These are phyloP conservation scores for Aspergillus thermomutatus DNA, from an alignment of 2,329 filamentous ascomycete species.

Conservation along the genomic window DNA sequence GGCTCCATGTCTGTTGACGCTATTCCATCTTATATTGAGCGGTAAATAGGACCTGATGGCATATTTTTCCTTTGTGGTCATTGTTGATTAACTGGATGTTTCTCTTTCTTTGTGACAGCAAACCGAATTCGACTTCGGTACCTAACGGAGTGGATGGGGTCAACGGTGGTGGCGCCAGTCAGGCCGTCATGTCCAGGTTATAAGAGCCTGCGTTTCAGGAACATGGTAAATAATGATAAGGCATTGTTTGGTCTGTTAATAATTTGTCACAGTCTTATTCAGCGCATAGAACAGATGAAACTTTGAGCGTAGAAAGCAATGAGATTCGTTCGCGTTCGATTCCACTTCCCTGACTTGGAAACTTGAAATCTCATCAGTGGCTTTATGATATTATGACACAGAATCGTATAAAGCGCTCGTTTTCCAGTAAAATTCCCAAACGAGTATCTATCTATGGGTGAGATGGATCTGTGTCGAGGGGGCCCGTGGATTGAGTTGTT, in stretches of 20 bases:
- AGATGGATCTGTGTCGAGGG: background rate
- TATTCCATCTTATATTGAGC: constrained; percentile 67
- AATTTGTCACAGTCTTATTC: background rate
- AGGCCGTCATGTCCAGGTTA: constrained; percentile 15
- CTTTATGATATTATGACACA: background rate
- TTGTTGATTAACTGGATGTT: constrained; percentile 17
- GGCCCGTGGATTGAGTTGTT: background rate
- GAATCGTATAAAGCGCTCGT: background rate
- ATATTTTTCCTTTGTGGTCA: constrained; percentile 5
- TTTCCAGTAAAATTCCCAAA: background rate
- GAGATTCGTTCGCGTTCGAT: background rate
- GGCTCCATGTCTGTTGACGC: constrained; percentile 74
- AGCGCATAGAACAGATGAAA: background rate
- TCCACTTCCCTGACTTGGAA: background rate
- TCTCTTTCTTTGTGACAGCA: constrained; percentile 15
- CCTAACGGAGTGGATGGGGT: constrained; percentile 7
- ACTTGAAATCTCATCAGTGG: background rate
- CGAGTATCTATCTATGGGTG: background rate
- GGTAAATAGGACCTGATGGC: constrained; percentile 27
- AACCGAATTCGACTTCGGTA: constrained; percentile 11
- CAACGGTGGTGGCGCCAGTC: constrained; percentile 9
- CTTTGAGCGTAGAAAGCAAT: constrained; percentile 10
- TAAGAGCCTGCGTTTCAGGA: constrained; percentile 2
- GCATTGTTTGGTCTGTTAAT: background rate
- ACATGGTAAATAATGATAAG: background rate